phyloP scores from a whole-genome alignment of 2,329 filamentous ascomycete species.

The Calonectria pauciramosa region DNA sequence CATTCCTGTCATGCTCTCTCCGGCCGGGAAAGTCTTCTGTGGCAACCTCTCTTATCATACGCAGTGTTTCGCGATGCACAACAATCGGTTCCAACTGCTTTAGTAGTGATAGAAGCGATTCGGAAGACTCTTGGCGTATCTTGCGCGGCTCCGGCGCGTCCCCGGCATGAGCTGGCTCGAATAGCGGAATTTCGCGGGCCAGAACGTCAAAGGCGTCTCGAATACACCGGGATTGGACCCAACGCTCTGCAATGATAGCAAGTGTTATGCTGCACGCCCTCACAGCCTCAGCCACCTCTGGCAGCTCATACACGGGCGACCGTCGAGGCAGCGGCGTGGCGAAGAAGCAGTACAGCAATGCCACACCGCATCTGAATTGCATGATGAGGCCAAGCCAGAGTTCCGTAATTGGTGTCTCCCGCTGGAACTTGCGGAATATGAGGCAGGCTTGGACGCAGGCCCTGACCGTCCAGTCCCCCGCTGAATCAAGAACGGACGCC shows the following conservation, averaged over 20 bases:
- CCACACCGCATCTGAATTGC: not conserved
- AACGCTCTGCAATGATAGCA: not conserved
- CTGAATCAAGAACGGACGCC: not conserved
- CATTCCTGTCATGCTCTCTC: not conserved
- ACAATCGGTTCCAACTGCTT: not conserved
- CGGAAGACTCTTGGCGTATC: not conserved
- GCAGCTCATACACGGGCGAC: not conserved
- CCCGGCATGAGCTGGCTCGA: not conserved
- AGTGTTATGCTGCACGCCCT: not conserved
- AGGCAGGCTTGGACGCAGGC: not conserved
- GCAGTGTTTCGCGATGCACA: not conserved
- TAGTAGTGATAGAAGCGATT: not conserved
- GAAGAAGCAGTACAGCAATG: not conserved
- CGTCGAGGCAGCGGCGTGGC: not conserved
- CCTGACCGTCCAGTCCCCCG: not conserved
- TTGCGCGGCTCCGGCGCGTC: not conserved
- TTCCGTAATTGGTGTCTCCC: not conserved
- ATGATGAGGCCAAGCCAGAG: not conserved
- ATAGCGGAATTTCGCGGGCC: not conserved
- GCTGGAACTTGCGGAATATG: slow-evolving; percentile 3
- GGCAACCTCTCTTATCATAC: not conserved
- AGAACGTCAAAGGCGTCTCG: not conserved
- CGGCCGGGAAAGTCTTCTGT: not conserved
- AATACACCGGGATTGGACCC: not conserved
- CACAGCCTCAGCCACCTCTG: not conserved